phyloP scores from a whole-genome alignment of 1,284 basidiomycete species.

The Rhodotorula sp. region DNA sequence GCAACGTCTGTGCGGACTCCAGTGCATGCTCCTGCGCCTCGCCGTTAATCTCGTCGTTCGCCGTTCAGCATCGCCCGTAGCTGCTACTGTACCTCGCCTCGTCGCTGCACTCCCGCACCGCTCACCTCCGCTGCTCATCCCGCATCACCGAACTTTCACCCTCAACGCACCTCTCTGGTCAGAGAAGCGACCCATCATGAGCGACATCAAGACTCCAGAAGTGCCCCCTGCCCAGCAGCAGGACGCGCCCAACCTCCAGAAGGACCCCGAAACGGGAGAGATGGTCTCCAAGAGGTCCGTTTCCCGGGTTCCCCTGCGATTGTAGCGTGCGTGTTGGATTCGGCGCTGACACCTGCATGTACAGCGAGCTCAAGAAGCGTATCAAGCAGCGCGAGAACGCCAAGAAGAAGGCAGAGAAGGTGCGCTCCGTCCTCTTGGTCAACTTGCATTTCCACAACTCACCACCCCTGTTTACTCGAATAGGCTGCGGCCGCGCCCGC shows the following conservation, averaged over 20 bases:
- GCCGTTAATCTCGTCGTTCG: not conserved
- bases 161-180: not conserved
- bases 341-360: slow-evolving; percentile 21
- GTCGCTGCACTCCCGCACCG: not conserved
- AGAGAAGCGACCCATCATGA: slow-evolving; percentile 10
- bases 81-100: no score
- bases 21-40: slow-evolving; percentile 39
- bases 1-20: not conserved
- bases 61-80: not conserved
- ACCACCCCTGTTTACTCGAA: not conserved
- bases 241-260: slow-evolving; percentile 36
- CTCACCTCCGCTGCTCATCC: not conserved
- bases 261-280: slow-evolving; percentile 85
- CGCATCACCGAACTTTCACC: not conserved
- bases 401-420: slow-evolving; percentile 76
- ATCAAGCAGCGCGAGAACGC: slow-evolving; percentile 82
- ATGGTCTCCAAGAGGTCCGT: slow-evolving; percentile 91
- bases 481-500: slow-evolving; percentile 49
- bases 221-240: slow-evolving; percentile 14
- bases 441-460: not conserved
- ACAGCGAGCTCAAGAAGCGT: slow-evolving; percentile 86
- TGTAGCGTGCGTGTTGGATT: not conserved
- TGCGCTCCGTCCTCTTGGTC: slow-evolving; percentile 5
- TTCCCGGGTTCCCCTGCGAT: not conserved
- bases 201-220: slow-evolving; percentile 14